phyloP scores from a whole-genome alignment of 164 flowering plant species.

The Berberis thunbergii region DNA sequence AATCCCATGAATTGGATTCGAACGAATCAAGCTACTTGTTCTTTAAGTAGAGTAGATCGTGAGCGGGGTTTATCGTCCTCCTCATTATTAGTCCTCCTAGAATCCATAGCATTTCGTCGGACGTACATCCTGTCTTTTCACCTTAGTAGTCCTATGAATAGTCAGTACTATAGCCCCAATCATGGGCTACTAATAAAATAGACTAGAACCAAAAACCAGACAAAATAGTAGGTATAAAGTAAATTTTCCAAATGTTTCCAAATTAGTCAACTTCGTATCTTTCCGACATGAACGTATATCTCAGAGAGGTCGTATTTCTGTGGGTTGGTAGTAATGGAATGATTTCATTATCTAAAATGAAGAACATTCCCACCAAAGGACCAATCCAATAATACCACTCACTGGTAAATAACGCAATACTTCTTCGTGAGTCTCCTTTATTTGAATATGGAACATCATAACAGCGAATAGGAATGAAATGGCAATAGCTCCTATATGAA shows the following conservation, averaged over 20 bases:
- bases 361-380: not conserved
- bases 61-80: not conserved
- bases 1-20: too few relatives aligned
- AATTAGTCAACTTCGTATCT: not conserved
- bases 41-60: too few relatives aligned
- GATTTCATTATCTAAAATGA: conserved; percentile 4
- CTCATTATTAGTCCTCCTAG: conserved; percentile 5
- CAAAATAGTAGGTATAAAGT: not conserved
- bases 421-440: not conserved
- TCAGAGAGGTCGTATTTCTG: not conserved
- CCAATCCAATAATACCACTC: conserved; percentile 1
- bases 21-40: too few relatives aligned
- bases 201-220: conserved; percentile 1
- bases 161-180: conserved; percentile 6
- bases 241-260: not conserved
- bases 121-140: conserved; percentile 1
- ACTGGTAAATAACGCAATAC: not conserved
- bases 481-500: too few relatives aligned
- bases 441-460: conserved; percentile 3
- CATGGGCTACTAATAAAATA: conserved; percentile 9
- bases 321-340: not conserved
- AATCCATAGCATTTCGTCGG: conserved; percentile 2
- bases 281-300: not conserved
- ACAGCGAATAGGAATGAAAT: not conserved
- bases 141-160: conserved; percentile 3